Base-by-base conservation (phyloP, 192 early-diverging fungal genomes). In the Mortierella antarctica region DNA sequence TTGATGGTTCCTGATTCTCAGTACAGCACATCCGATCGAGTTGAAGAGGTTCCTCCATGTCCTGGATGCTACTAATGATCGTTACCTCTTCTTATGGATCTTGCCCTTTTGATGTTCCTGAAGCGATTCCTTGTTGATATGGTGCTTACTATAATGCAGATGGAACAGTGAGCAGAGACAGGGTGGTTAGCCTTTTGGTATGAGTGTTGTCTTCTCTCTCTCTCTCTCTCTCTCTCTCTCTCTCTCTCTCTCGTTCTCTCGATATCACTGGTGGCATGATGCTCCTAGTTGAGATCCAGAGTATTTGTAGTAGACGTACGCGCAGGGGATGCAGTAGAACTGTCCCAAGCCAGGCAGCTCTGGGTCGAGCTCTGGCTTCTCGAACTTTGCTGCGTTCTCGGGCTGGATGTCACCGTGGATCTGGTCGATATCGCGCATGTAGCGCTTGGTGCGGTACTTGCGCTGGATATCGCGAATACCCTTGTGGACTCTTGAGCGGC, bases 401-500 rank as follows among this genome's bases (percentile, higher is more conserved):
- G 91, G 92, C 67, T 85, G 84, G 82, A 98, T 80, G 85, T 98
- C 96, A 40, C 93, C 92, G 68, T 96, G 93, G 72, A 99, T 94
- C 85, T 98, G 95, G 88, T 99, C 97, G 9, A 99, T 84, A 87
- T 98, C 96, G 86, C 95, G 93, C 62, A 89, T 91, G 72, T 96
- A 93, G 40, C 92, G 91, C 75, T 94, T 90, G 54, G 95, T 97
- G 62, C 95, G 88, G 80, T 88, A 89, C 70, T 89, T 89, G 72
- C 94, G 91, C 80, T 93, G 92, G 58, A 93, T 83, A 86, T 97
- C 96, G 47, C 91, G 89, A 53, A 91, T 93, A 55, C 83, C 76
- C 59, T 88, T 77, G 66, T 91, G 87, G 53, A 71, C 88, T 68
- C 84, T 74, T 50, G 80, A 85, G 59, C 82, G 83, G 50, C 85